Evolutionary conservation across 805 yeast genomes (phyloP).

Genomic region (Candida broadrunensis): DNA sequence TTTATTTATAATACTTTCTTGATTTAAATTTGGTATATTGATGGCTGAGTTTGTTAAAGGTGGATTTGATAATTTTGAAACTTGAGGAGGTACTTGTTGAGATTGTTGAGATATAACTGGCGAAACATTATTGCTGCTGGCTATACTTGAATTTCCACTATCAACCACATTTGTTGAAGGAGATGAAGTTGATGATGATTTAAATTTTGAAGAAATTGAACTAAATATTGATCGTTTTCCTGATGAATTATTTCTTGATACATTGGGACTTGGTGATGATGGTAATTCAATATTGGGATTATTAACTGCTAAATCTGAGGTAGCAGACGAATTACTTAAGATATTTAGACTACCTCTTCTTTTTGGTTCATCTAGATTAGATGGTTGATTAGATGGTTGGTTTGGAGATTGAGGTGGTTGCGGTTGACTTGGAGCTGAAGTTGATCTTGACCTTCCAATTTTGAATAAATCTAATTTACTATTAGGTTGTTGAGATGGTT

Average conservation of each 20-base stretch:
- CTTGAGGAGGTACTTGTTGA: constrained; percentile 3
- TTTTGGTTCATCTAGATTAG: constrained; percentile 3
- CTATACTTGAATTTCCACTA: background rate
- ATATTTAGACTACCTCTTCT: constrained; percentile 12
- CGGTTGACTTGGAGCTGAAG: constrained; percentile 12
- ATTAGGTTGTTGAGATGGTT: constrained; percentile 4
- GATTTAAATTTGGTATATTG: constrained; percentile 3
- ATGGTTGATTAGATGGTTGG: constrained; percentile 2
- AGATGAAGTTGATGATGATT: constrained; percentile 13
- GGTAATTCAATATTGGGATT: background rate
- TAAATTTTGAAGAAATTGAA: constrained; percentile 40
- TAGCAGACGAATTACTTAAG: constrained; percentile 2
- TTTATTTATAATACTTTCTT: constrained; percentile 20
- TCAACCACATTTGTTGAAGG: background rate
- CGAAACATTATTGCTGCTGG: background rate
- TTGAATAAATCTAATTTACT: constrained; percentile 8
- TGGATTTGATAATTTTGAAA: constrained; percentile 4
- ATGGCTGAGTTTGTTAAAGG: background rate
- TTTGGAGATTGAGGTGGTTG: constrained; percentile 2
- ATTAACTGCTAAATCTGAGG: constrained; percentile 3
- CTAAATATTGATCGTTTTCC: constrained; percentile 30
- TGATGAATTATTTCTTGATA: constrained; percentile 14
- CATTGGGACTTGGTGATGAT: constrained; percentile 12
- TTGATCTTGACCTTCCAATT: constrained; percentile 26
- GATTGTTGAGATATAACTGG: background rate